phyloP scores from a whole-genome alignment of 768 basidiomycete genomes.

The Daedaleopsis sinensis region DNA sequence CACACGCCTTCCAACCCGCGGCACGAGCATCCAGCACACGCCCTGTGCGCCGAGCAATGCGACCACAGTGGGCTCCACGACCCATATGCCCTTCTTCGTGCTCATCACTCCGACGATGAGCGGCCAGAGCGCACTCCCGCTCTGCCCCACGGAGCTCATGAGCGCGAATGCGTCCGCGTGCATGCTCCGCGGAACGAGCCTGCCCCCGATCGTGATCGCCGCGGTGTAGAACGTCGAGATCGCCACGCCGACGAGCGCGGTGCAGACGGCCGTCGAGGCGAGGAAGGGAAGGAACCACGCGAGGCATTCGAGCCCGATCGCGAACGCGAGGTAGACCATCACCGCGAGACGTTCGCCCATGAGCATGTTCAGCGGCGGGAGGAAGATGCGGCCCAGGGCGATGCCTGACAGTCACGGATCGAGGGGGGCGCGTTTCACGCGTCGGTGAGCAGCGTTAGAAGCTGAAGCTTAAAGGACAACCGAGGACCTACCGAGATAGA shows the following conservation, averaged over 20 bases:
- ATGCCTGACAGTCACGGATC: constrained; percentile 20
- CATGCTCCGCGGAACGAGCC: constrained; percentile 31
- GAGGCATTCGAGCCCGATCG: constrained; percentile 32
- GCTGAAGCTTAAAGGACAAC: too few species aligned
- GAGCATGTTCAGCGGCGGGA: constrained; percentile 29
- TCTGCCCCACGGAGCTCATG: constrained; percentile 33
- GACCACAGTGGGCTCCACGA: constrained; percentile 32
- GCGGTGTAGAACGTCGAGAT: constrained; percentile 35
- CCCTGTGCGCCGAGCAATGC: constrained; percentile 31
- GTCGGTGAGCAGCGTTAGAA: background rate
- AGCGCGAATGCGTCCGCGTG: constrained; percentile 34
- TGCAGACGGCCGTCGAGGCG: constrained; percentile 31
- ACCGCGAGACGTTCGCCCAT: constrained; percentile 34
- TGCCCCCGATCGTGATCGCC: constrained; percentile 27
- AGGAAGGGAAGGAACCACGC: constrained; percentile 30
- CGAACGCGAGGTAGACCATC: constrained; percentile 30
- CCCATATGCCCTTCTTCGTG: constrained; percentile 33
- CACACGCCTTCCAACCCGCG: constrained; percentile 22
- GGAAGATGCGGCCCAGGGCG: constrained; percentile 31
- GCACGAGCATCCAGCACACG: constrained; percentile 29
- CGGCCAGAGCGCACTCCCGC: constrained; percentile 34
- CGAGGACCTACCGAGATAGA: constrained; percentile 28
- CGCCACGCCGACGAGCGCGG: constrained; percentile 33
- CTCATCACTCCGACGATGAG: constrained; percentile 32
- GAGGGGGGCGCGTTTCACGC: background rate